Evolutionary conservation across 2,329 filamentous ascomycete genomes (phyloP).

Genomic region (Colletotrichum spaethianum): DNA sequence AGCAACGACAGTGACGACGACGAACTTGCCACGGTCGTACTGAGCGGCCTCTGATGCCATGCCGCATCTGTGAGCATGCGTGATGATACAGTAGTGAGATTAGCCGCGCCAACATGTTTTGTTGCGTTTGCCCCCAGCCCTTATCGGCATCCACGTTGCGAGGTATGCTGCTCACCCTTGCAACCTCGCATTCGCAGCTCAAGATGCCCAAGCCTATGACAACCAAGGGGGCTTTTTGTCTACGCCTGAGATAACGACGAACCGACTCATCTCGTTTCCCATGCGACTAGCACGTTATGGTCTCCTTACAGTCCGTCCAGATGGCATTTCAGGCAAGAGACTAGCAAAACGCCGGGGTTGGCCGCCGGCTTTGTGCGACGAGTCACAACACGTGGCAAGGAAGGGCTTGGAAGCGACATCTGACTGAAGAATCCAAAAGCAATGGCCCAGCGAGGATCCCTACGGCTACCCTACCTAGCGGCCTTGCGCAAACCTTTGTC

Average conservation of each 20-base stretch:
- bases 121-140: slow-evolving; percentile 17
- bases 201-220: slow-evolving; percentile 12
- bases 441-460: slow-evolving; percentile 23
- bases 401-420: slow-evolving; percentile 32
- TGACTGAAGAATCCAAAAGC: slow-evolving; percentile 34
- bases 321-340: slow-evolving; percentile 1
- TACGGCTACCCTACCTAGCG: neutral
- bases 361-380: slow-evolving; percentile 8
- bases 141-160: slow-evolving; percentile 2
- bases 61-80: neutral
- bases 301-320: neutral
- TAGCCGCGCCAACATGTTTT: neutral
- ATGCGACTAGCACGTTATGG: slow-evolving; percentile 4
- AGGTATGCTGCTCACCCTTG: slow-evolving; percentile 9
- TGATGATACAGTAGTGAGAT: neutral
- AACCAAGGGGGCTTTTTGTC: neutral
- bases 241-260: slow-evolving; percentile 11
- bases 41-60: neutral
- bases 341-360: slow-evolving; percentile 5
- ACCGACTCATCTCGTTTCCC: slow-evolving; percentile 31
- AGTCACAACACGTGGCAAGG: slow-evolving; percentile 36
- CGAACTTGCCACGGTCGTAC: neutral
- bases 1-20: neutral
- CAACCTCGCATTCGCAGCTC: neutral
- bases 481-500: slow-evolving; percentile 22